Evolutionary conservation across 78 protist genomes (phyloP).

Genomic region (Chrysochromulina parva): DNA sequence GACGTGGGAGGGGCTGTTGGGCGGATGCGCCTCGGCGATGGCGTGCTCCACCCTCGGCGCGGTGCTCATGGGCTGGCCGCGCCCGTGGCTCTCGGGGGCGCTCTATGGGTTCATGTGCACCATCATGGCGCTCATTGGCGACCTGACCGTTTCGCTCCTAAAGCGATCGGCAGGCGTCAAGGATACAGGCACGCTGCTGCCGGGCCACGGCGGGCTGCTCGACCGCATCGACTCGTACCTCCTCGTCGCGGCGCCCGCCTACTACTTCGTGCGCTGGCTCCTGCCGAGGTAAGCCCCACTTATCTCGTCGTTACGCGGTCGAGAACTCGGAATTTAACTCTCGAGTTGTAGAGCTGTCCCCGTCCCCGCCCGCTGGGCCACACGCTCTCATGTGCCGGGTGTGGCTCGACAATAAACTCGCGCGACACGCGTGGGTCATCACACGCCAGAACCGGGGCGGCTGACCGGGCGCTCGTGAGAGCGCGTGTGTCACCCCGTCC

Average conservation of each 20-base stretch:
- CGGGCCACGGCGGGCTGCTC: constrained; percentile 24
- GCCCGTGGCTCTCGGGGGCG: neutral
- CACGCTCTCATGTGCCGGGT: too few relatives aligned
- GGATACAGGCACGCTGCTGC: neutral
- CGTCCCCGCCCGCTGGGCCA: too few relatives aligned
- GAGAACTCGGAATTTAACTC: too few relatives aligned
- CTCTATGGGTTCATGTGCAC: neutral
- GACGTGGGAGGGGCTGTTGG: neutral
- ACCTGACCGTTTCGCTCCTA: constrained; percentile 7
- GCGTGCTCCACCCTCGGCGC: neutral
- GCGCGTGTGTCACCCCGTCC: too few relatives aligned
- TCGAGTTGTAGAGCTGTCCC: too few relatives aligned
- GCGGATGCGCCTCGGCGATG: neutral
- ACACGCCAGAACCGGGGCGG: too few relatives aligned
- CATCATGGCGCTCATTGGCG: neutral
- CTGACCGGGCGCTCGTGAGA: too few relatives aligned
- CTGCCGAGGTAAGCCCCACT: neutral
- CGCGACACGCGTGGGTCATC: too few relatives aligned
- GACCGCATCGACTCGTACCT: constrained; percentile 8
- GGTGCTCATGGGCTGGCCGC: neutral
- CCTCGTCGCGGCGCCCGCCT: constrained; percentile 19
- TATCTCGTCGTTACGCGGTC: too few relatives aligned
- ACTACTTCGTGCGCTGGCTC: neutral
- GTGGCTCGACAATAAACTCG: too few relatives aligned
- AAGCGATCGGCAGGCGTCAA: neutral